Percentiles rank a stretch among this genome's conserved stretches.
Conservation (phyloP, 768 basidiomycete species). For the Pholiota molesta region DNA sequence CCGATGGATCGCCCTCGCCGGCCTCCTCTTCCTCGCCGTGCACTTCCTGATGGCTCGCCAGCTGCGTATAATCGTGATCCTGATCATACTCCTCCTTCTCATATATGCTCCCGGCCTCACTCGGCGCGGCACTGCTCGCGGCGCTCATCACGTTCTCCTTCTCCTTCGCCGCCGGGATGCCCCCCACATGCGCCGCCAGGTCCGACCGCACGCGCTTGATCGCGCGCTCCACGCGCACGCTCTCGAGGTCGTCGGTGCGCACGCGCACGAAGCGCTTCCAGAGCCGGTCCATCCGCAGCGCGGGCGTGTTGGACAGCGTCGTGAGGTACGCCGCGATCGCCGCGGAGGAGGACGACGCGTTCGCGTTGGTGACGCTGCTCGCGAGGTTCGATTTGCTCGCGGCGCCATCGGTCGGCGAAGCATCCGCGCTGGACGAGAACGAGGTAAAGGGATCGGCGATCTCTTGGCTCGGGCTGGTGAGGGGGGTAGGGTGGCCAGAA, state of each 20-base stretch:
- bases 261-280: constrained; percentile 91
- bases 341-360: constrained; percentile 48
- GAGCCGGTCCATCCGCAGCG: constrained; percentile 62
- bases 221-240: constrained; percentile 82
- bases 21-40: constrained; percentile 18
- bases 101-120: constrained; percentile 14
- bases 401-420: constrained; percentile 23
- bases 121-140: constrained; percentile 10
- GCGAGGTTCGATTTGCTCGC: not conserved
- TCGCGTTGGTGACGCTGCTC: constrained; percentile 22
- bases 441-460: constrained; percentile 62
- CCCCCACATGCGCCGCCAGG: constrained; percentile 68
- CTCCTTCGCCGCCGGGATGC: constrained; percentile 19
- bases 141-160: constrained; percentile 30
- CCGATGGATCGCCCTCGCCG: constrained; percentile 8
- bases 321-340: constrained; percentile 82
- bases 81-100: constrained; percentile 9
- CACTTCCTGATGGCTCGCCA: constrained; percentile 14
- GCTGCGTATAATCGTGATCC: not conserved
- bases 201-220: constrained; percentile 89
- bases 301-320: constrained; percentile 67
- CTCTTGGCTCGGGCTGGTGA: constrained; percentile 58
- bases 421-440: constrained; percentile 35
- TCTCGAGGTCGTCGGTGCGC: constrained; percentile 86
- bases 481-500: constrained; percentile 42